Conservation (phyloP, 2,329 filamentous ascomycete genomes). For the Seiridium unicorne region DNA sequence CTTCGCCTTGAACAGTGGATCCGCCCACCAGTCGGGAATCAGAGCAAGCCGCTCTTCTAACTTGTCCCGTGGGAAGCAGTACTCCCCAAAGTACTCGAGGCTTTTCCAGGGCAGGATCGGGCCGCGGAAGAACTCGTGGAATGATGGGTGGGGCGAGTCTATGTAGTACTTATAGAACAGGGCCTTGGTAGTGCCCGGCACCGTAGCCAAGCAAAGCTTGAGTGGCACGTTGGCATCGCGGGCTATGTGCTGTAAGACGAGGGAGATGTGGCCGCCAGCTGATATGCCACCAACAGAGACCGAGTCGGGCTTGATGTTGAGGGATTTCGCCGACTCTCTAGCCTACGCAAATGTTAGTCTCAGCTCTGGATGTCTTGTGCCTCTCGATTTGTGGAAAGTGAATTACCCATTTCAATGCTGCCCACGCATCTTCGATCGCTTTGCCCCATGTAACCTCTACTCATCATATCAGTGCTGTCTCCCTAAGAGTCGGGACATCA, state of each 20-base stretch:
- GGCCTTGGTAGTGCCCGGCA: constrained; percentile 23
- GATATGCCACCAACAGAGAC: constrained; percentile 37
- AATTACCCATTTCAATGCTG: constrained; percentile 33
- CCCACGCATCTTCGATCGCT: constrained; percentile 35
- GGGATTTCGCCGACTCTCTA: constrained; percentile 19
- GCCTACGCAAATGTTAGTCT: constrained; percentile 12
- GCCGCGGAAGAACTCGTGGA: constrained; percentile 30
- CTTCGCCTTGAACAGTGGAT: constrained; percentile 25
- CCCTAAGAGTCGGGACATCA: neutral
- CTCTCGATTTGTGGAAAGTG: too few relatives aligned
- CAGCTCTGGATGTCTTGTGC: neutral
- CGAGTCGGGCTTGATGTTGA: constrained; percentile 31
- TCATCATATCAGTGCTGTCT: neutral
- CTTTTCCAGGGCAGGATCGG: constrained; percentile 32
- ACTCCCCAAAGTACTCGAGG: constrained; percentile 30
- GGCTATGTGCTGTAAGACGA: constrained; percentile 34
- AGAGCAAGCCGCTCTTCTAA: constrained; percentile 18
- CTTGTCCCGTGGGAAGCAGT: constrained; percentile 25
- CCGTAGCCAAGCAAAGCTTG: constrained; percentile 30
- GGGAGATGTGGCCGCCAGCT: constrained; percentile 32
- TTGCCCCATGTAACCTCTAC: constrained; percentile 32
- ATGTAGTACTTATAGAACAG: constrained; percentile 28
- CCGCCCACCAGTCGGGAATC: constrained; percentile 33
- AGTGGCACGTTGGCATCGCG: constrained; percentile 35
- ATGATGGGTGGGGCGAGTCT: constrained; percentile 33